phyloP scores from a whole-genome alignment of 768 basidiomycete genomes.

The Clitopilus hobsonii region DNA sequence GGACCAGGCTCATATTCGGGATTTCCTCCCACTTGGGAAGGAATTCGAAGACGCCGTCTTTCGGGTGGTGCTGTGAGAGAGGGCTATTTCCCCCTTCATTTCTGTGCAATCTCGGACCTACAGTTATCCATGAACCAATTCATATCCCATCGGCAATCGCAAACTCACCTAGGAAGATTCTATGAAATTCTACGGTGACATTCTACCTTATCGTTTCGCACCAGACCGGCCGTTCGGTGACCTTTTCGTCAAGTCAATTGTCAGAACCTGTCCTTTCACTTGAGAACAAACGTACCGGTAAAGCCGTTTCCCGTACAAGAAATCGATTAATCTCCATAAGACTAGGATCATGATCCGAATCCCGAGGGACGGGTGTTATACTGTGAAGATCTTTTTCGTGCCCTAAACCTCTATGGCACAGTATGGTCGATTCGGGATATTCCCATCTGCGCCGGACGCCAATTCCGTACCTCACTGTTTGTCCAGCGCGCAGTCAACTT shows the following conservation, averaged over 20 bases:
- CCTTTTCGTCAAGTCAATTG: slow-evolving; percentile 8
- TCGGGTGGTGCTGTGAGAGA: not conserved
- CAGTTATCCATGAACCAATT: not conserved
- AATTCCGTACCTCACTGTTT: slow-evolving; percentile 15
- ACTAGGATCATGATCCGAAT: slow-evolving; percentile 39
- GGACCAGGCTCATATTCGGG: not conserved
- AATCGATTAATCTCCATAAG: slow-evolving; percentile 24
- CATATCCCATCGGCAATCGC: not conserved
- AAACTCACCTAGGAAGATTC: not conserved
- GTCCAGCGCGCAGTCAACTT: slow-evolving; percentile 17
- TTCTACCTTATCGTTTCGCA: not conserved
- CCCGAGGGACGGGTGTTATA: slow-evolving; percentile 21
- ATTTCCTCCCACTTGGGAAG: not conserved
- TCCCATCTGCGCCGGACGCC: slow-evolving; percentile 6
- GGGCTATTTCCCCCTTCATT: not conserved
- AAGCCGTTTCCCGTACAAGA: slow-evolving; percentile 21
- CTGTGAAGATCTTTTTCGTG: slow-evolving; percentile 2
- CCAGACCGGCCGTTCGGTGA: slow-evolving; percentile 6
- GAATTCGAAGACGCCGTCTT: not conserved
- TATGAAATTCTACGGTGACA: not conserved
- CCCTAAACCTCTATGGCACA: not conserved
- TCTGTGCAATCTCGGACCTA: not conserved
- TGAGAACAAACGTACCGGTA: slow-evolving; percentile 11
- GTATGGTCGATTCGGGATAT: slow-evolving; percentile 11
- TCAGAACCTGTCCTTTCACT: slow-evolving; percentile 5